Conservation (phyloP, 352 stramenopile species). For the Globisporangium okanoganense region DNA sequence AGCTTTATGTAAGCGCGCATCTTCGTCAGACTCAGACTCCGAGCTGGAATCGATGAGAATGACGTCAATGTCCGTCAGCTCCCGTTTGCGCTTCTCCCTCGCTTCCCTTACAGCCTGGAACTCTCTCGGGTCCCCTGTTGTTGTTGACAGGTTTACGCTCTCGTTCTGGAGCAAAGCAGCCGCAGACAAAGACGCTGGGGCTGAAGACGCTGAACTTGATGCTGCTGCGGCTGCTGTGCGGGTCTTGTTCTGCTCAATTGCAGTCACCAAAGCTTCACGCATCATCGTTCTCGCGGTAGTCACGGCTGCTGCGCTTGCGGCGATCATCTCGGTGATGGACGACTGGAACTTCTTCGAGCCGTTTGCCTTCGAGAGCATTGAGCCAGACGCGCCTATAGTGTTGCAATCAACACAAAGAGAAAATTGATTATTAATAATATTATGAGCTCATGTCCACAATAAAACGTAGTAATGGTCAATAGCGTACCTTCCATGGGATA, state of each 20-base stretch:
- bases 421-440: no score
- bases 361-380: constrained; percentile 30
- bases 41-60: constrained; percentile 62
- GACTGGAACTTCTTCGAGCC: constrained; percentile 45
- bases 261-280: not conserved
- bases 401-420: no score
- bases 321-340: constrained; percentile 35
- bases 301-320: constrained; percentile 1
- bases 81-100: constrained; percentile 45
- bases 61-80: constrained; percentile 33
- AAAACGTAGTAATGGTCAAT: not conserved
- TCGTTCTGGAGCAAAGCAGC: not conserved
- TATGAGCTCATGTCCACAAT: no score
- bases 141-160: not conserved
- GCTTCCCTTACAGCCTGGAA: not conserved
- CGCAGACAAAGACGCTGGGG: not conserved
- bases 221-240: not conserved
- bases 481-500: constrained; percentile 38
- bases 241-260: not conserved
- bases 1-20: not conserved
- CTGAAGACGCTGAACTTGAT: not conserved
- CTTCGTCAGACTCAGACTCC: constrained; percentile 26
- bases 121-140: not conserved
- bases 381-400: constrained; percentile 35
- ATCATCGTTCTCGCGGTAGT: not conserved